Percentiles rank a stretch among this genome's conserved stretches.
Conservation (phyloP, 371 early-diverging fungal genomes). For the Mortierella sp. region DNA sequence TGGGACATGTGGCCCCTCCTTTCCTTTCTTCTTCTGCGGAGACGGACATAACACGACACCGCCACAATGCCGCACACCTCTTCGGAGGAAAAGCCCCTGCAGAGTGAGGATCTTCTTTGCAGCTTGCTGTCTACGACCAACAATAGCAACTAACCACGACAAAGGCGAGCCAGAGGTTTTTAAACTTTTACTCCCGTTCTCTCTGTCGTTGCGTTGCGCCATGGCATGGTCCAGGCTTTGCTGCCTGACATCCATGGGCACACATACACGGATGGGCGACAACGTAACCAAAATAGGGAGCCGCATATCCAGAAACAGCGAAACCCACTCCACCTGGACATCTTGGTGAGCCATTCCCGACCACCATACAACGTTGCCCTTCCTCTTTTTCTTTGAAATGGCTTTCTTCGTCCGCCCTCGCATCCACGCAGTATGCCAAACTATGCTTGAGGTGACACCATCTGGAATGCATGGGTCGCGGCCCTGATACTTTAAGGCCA, state of each 20-base stretch:
- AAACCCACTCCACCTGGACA: neutral
- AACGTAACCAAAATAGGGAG: neutral
- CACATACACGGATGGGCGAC: neutral
- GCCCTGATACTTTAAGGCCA: neutral
- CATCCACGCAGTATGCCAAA: no score
- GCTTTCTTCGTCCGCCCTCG: no score
- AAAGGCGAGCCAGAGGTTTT: neutral
- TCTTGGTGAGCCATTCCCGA: neutral
- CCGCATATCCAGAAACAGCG: neutral
- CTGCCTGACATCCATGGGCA: neutral
- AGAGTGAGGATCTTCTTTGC: neutral
- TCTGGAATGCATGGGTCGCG: neutral
- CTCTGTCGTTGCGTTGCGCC: neutral
- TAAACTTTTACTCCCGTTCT: neutral
- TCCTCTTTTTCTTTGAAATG: no score
- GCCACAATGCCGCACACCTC: neutral
- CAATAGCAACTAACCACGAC: neutral
- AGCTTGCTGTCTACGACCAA: neutral
- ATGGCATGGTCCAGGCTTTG: neutral
- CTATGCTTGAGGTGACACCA: neutral
- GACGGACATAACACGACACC: neutral
- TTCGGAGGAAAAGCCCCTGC: neutral
- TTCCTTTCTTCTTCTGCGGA: no score
- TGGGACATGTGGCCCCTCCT: no score
- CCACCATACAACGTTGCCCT: no score